Percentiles rank a stretch among this genome's conserved stretches.
These are phyloP conservation scores for Sapria himalayana DNA, from an alignment of 345 rosid genomes.

Conservation along the genomic window DNA sequence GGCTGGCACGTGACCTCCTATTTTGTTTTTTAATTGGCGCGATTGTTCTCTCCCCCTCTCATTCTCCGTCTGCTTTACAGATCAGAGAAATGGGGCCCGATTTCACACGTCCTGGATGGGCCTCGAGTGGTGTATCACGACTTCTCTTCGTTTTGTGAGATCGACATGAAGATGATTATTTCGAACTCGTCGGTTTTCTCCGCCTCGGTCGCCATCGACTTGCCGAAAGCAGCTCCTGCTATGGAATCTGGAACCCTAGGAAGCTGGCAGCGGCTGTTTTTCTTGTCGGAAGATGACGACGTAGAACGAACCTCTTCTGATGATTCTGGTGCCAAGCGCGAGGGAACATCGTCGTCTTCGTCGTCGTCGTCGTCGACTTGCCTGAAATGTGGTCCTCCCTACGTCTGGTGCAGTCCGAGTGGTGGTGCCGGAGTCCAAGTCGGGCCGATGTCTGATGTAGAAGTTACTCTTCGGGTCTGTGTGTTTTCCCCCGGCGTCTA, in stretches of 20 bases:
- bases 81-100: too few species aligned
- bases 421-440: constrained; percentile 35
- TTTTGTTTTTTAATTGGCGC: too few species aligned
- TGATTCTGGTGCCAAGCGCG: constrained; percentile 13
- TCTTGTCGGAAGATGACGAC: too few species aligned
- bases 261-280: constrained; percentile 78
- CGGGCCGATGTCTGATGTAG: constrained; percentile 31
- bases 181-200: constrained; percentile 38
- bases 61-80: too few species aligned
- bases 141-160: constrained; percentile 45
- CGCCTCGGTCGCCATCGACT: constrained; percentile 33
- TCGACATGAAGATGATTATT: constrained; percentile 35
- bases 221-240: constrained; percentile 3
- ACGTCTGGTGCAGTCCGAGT: constrained; percentile 70
- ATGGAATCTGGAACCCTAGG: constrained; percentile 22
- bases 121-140: constrained; percentile 38
- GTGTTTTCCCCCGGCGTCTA: constrained; percentile 60
- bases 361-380: too few species aligned
- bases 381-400: constrained; percentile 37
- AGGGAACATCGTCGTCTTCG: constrained; percentile 15
- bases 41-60: too few species aligned
- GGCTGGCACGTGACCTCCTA: too few species aligned
- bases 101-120: constrained; percentile 60
- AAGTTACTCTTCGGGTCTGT: constrained; percentile 49
- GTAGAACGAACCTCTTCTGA: too few species aligned